Percentiles rank a stretch among this genome's conserved stretches.
These are phyloP conservation scores for Penstemon barbatus DNA, from an alignment of 257 asterid species.

Conservation along the genomic window DNA sequence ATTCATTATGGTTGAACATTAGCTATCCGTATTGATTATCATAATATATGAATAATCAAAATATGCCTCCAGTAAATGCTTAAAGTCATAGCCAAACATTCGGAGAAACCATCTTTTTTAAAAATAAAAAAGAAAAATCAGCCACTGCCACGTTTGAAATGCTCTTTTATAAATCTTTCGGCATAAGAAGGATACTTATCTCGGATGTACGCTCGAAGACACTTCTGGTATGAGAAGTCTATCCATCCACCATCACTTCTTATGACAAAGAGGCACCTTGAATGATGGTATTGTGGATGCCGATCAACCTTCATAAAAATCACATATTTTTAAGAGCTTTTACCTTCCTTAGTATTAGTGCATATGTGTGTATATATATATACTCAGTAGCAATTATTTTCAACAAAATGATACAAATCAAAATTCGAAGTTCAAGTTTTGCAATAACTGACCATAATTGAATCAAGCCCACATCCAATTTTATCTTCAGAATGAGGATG, in stretches of 20 bases:
- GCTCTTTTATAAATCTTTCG: slow-evolving; percentile 65
- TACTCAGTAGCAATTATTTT: slow-evolving; percentile 1
- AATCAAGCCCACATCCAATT: slow-evolving; percentile 93
- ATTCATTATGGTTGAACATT: slow-evolving; percentile 20
- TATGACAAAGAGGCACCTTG: slow-evolving; percentile 94
- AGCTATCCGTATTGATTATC: slow-evolving; percentile 12
- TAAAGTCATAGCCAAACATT: not conserved
- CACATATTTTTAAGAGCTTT: not conserved
- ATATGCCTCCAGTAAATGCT: slow-evolving; percentile 22
- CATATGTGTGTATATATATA: too few species aligned
- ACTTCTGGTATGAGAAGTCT: slow-evolving; percentile 96
- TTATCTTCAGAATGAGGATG: slow-evolving; percentile 87
- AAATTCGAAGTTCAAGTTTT: not conserved
- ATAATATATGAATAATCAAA: slow-evolving; percentile 9
- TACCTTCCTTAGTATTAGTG: not conserved
- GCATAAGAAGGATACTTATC: slow-evolving; percentile 74
- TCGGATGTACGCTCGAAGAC: slow-evolving; percentile 71
- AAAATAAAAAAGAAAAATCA: slow-evolving; percentile 22
- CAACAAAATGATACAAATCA: not conserved
- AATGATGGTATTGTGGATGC: slow-evolving; percentile 77
- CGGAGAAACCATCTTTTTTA: not conserved
- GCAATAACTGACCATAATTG: slow-evolving; percentile 74
- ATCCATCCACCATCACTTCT: slow-evolving; percentile 95
- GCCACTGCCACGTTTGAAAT: slow-evolving; percentile 70
- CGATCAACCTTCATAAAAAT: slow-evolving; percentile 69